Percentiles rank a stretch among this genome's conserved stretches.
phyloP scores from a whole-genome alignment of 2,329 filamentous ascomycete species.

The Diaporthe nobilis region DNA sequence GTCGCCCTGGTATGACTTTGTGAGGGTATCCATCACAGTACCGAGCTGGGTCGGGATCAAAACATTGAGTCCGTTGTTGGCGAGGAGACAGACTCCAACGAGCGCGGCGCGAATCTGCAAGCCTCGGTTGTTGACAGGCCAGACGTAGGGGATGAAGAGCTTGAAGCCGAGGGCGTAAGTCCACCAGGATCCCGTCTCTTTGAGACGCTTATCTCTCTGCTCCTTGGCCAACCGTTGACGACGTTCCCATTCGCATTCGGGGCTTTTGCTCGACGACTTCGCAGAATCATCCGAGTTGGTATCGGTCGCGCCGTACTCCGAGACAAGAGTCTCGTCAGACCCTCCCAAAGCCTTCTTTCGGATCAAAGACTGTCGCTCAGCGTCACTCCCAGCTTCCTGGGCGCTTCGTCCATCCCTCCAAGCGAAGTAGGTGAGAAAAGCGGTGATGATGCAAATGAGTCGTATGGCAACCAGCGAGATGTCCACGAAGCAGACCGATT shows the following conservation, averaged over 20 bases:
- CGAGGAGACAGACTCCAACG: conserved; percentile 77
- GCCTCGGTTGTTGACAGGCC: conserved; percentile 76
- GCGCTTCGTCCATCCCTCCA: conserved; percentile 41
- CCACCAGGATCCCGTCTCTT: conserved; percentile 82
- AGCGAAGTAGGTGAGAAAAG: conserved; percentile 52
- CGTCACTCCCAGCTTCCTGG: conserved; percentile 57
- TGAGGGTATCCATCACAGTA: conserved; percentile 80
- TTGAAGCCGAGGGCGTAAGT: conserved; percentile 82
- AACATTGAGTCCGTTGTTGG: conserved; percentile 80
- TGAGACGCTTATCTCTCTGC: conserved; percentile 76
- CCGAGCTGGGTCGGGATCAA: conserved; percentile 87
- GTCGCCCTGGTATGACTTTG: conserved; percentile 48
- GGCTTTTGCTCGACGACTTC: conserved; percentile 50
- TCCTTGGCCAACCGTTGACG: conserved; percentile 68
- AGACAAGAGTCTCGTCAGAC: conserved; percentile 44
- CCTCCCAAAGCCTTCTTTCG: conserved; percentile 52
- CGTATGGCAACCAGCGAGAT: conserved; percentile 51
- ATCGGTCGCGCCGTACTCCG: conserved; percentile 39
- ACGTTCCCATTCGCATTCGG: conserved; percentile 69
- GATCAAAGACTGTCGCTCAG: conserved; percentile 72
- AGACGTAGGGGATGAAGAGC: conserved; percentile 84
- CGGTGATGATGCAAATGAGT: conserved; percentile 52
- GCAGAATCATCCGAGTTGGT: conserved; percentile 38
- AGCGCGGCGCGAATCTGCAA: conserved; percentile 78
- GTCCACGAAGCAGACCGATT: conserved; percentile 47